Evolutionary conservation across 2,329 filamentous ascomycete species (phyloP).

Genomic region (Exutisphaerella laricina): DNA sequence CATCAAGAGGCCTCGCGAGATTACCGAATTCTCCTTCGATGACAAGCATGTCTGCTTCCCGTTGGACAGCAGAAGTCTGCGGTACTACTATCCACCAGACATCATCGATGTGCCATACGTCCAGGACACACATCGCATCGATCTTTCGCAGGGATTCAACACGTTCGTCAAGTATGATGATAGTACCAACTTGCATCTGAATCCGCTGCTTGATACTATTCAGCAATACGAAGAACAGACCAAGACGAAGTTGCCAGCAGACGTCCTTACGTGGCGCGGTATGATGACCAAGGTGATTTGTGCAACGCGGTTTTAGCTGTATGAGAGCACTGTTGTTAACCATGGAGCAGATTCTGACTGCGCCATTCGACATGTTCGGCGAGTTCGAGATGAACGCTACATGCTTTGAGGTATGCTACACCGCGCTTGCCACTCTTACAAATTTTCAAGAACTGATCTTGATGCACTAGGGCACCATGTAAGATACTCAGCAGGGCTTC

Average conservation of each 20-base stretch:
- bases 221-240: slow-evolving; percentile 64
- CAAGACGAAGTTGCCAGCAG: slow-evolving; percentile 48
- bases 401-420: slow-evolving; percentile 67
- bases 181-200: slow-evolving; percentile 81
- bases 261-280: slow-evolving; percentile 88
- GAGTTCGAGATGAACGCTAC: slow-evolving; percentile 98
- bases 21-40: slow-evolving; percentile 91
- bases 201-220: slow-evolving; percentile 73
- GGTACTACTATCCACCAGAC: slow-evolving; percentile 51
- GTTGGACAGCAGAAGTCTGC: slow-evolving; percentile 65
- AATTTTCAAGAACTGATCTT: slow-evolving; percentile 7
- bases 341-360: slow-evolving; percentile 73
- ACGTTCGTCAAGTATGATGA: slow-evolving; percentile 72
- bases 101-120: slow-evolving; percentile 27
- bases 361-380: slow-evolving; percentile 75
- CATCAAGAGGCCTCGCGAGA: slow-evolving; percentile 75
- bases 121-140: slow-evolving; percentile 45
- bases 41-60: slow-evolving; percentile 69
- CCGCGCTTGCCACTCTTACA: not conserved
- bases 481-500: slow-evolving; percentile 42
- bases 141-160: slow-evolving; percentile 76
- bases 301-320: not conserved
- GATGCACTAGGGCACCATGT: slow-evolving; percentile 22
- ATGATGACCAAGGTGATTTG: slow-evolving; percentile 88
- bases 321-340: not conserved